Evolutionary conservation across 495 filamentous ascomycete species (phyloP), one percentile per base, ranked within the genome.

Genomic region (Talaromyces stipitatus): DNA sequence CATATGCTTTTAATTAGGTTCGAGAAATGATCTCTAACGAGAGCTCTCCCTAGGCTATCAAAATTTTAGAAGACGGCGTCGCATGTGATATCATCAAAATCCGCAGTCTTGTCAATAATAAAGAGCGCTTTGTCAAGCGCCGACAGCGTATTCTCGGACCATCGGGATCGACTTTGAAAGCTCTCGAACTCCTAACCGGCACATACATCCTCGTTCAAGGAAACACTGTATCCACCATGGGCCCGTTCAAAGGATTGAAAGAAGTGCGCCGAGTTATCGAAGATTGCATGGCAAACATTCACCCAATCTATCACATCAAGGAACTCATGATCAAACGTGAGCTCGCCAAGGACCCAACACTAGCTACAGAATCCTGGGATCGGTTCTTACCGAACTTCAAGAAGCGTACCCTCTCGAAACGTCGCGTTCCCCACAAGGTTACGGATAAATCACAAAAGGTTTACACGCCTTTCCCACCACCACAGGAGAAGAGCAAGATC

Each of bases 241-340:
- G 95, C 0, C 81, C 82, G 0, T 96, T 85, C 74, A 95, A 95
- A 70, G 91, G 91, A 12, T 71, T 99, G 43, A 97, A 97, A 71
- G 91, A 97, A 66, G 85, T 96, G 10, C 86, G 95, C 50, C 78
- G 90, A 16, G 85, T 97, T 7, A 81, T 99, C 4, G 86, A 96
- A 69, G 94, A 97, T 69, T 95, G 90, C 72, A 97, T 99, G 95
- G 83, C 83, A 30, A 99, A 99, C 68, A 85, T 96, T 60, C 91
- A 95, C 67, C 87, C 88, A 2, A 91, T 91, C 62, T 95, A 95
- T 71, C 84, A 92, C 65, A 92, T 99, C 76, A 99, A 99, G 77
- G 92, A 97, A 69, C 81, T 97, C 67, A 97, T 97, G 94, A 96
- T 99, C 75, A 96, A 96, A 75, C 87, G 92, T 26, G 95, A 99